These are phyloP conservation scores for Aureobasidium sp. DNA, from an alignment of 2,329 filamentous ascomycete species.

Conservation along the genomic window DNA sequence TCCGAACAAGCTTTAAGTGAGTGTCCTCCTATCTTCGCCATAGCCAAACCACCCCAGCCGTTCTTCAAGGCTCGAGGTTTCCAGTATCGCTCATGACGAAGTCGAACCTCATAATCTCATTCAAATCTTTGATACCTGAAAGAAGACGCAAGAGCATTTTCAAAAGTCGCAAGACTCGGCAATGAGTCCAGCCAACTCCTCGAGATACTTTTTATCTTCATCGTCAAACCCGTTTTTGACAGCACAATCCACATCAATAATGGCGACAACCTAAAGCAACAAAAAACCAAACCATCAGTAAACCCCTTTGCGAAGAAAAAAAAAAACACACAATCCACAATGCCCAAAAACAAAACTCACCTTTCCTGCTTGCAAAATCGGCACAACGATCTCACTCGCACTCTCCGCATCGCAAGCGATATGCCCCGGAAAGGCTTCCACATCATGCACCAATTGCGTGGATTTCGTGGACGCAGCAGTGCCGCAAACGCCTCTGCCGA, in stretches of 20 bases:
- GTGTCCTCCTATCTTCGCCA: background rate
- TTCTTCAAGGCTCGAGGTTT: background rate
- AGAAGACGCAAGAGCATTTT: background rate
- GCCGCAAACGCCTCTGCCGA: slow-evolving; percentile 70
- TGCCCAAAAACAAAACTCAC: slow-evolving; percentile 25
- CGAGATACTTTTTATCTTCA: slow-evolving; percentile 58
- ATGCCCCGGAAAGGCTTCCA: slow-evolving; percentile 69
- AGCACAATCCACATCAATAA: slow-evolving; percentile 75
- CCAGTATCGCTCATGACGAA: too few relatives aligned
- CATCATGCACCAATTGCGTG: slow-evolving; percentile 62
- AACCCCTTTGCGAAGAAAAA: background rate
- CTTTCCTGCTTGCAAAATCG: slow-evolving; percentile 50
- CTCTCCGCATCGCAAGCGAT: slow-evolving; percentile 74
- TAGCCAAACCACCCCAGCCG: too few relatives aligned
- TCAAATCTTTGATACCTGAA: background rate
- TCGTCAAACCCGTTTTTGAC: slow-evolving; percentile 60
- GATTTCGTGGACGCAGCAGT: slow-evolving; percentile 52
- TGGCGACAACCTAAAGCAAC: slow-evolving; percentile 54
- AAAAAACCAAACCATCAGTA: slow-evolving; percentile 23
- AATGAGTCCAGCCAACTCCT: slow-evolving; percentile 57
- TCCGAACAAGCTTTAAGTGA: background rate
- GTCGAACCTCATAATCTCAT: too few relatives aligned
- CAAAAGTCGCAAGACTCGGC: slow-evolving; percentile 59
- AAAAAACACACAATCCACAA: background rate
- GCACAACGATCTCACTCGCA: slow-evolving; percentile 75